Percentiles rank a stretch among this genome's conserved stretches.
Conservation (phyloP, 2,329 filamentous ascomycete species). For the Neonectria coccinea region DNA sequence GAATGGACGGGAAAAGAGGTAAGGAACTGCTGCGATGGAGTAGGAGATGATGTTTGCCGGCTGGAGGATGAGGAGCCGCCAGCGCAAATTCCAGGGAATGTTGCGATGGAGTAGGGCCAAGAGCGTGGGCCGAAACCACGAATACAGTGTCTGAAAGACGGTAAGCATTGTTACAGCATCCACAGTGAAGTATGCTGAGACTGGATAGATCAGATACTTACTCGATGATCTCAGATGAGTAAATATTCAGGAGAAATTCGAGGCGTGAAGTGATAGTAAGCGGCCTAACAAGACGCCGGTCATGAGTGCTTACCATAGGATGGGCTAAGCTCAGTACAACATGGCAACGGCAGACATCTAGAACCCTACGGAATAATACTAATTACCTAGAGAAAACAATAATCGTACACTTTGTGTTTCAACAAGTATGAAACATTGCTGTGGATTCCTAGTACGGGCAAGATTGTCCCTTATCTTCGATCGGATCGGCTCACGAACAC, state of each 20-base stretch:
- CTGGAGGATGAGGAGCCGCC: slow-evolving; percentile 58
- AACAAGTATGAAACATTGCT: neutral
- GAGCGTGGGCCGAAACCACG: slow-evolving; percentile 45
- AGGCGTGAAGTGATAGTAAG: slow-evolving; percentile 21
- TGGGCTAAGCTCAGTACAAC: neutral
- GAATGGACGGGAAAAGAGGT: slow-evolving; percentile 53
- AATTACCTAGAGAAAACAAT: neutral
- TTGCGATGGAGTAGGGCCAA: slow-evolving; percentile 52
- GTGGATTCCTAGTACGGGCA: neutral
- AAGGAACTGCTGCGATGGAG: slow-evolving; percentile 51
- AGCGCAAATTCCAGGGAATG: slow-evolving; percentile 55
- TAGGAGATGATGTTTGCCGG: slow-evolving; percentile 54
- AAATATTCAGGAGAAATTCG: neutral
- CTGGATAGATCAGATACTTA: neutral
- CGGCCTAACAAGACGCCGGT: slow-evolving; percentile 30
- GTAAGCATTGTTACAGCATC: slow-evolving; percentile 14
- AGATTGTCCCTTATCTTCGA: too few relatives aligned
- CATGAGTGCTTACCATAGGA: neutral
- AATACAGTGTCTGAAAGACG: slow-evolving; percentile 30
- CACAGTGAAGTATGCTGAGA: neutral
- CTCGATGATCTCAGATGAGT: neutral
- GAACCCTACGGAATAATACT: neutral
- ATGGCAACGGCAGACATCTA: neutral
- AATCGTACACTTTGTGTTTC: too few relatives aligned
- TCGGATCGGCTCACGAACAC: too few relatives aligned